A percentile compares a stretch with the other conserved stretches of the same genome.
phyloP scores from a whole-genome alignment of 139 green algal genomes.

The Haematococcus lacustris region DNA sequence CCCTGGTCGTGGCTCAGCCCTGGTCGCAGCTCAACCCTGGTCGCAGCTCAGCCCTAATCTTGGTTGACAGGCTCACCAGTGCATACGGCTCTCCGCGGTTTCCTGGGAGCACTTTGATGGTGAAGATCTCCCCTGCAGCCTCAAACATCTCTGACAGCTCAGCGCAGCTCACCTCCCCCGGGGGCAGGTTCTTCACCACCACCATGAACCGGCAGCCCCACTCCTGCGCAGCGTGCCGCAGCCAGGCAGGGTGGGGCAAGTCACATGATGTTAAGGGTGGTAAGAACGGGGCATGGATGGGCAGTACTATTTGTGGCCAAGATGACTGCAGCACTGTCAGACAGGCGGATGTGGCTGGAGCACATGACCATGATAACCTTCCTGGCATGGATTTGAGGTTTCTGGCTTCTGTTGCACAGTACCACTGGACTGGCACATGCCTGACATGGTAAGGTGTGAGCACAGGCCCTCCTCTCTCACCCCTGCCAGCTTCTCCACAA shows the following conservation, averaged over 20 bases:
- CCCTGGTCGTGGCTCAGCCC: no score
- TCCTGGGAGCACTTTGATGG: constrained; percentile 8
- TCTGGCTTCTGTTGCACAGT: no score
- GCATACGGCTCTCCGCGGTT: constrained; percentile 8
- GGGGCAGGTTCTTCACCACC: constrained; percentile 10
- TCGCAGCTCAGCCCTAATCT: no score
- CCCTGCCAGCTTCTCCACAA: constrained; percentile 8
- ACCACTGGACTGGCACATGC: background rate
- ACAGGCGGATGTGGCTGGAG: background rate
- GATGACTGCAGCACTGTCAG: background rate
- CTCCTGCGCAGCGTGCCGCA: no score
- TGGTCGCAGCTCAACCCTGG: no score
- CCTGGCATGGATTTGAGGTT: background rate
- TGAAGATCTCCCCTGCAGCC: constrained; percentile 7
- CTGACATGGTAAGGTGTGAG: background rate
- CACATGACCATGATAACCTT: background rate
- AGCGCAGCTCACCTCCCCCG: constrained; percentile 4
- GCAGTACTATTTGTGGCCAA: no score
- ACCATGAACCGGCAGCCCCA: constrained; percentile 12
- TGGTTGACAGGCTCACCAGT: constrained; percentile 8
- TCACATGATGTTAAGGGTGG: no score
- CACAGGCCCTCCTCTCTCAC: no score
- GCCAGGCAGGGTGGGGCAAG: no score
- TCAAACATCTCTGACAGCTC: constrained; percentile 8
- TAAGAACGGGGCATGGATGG: no score